Conservation (phyloP, 495 filamentous ascomycete species). For the Trichocladium antarcticum region DNA sequence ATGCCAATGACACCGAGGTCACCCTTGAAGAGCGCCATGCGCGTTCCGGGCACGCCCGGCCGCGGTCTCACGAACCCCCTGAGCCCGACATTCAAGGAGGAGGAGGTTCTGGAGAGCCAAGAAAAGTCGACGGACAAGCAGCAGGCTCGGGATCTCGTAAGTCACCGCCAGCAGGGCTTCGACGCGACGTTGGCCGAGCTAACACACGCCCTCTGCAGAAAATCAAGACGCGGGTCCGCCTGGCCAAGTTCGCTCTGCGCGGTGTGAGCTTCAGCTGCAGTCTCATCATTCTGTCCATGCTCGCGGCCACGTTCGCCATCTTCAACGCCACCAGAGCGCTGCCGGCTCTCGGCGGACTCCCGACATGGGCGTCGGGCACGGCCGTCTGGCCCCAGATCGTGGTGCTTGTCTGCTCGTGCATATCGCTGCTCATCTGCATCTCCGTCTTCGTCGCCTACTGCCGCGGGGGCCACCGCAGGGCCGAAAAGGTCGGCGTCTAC, state of each 20-base stretch:
- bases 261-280: constrained; percentile 93
- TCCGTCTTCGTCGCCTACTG: constrained; percentile 78
- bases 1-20: constrained; percentile 56
- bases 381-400: constrained; percentile 83
- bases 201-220: constrained; percentile 46
- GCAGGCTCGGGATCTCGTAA: constrained; percentile 76
- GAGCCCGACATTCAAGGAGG: constrained; percentile 82
- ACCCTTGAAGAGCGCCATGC: constrained; percentile 77
- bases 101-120: constrained; percentile 67
- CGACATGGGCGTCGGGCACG: constrained; percentile 70
- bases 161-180: constrained; percentile 17
- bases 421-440: constrained; percentile 71
- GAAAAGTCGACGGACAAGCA: constrained; percentile 69
- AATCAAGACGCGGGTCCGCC: constrained; percentile 81
- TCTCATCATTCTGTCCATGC: constrained; percentile 82
- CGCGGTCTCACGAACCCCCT: constrained; percentile 54
- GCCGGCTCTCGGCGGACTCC: constrained; percentile 63
- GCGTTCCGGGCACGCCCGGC: constrained; percentile 65
- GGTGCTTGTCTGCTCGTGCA: constrained; percentile 60
- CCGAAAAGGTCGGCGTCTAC: constrained; percentile 86
- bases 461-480: constrained; percentile 75
- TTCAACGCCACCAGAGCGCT: constrained; percentile 74
- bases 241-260: constrained; percentile 89
- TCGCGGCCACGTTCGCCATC: constrained; percentile 72
- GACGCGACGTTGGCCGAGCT: constrained; percentile 12